Conservation (phyloP, 1,284 basidiomycete species). For the Marasmius oreades region DNA sequence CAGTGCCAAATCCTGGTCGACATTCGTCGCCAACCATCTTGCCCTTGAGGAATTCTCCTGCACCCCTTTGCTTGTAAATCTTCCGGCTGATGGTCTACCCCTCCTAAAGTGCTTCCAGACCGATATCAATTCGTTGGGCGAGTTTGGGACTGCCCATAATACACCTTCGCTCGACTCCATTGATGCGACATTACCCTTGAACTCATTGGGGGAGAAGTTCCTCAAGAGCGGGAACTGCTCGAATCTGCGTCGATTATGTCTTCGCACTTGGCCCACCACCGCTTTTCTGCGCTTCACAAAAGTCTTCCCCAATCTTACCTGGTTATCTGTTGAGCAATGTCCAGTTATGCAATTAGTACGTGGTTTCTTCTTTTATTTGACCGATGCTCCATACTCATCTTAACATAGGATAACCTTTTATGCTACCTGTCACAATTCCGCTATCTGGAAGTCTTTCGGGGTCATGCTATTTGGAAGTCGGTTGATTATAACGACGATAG, state of each 20-base stretch:
- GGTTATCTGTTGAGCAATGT: constrained; percentile 23
- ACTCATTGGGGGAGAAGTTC: neutral
- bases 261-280: neutral
- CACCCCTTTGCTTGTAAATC: constrained; percentile 29
- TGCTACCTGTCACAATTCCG: constrained; percentile 34
- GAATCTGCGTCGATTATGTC: neutral
- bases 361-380: constrained; percentile 1
- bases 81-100: constrained; percentile 29
- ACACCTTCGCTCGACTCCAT: neutral
- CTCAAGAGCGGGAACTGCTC: neutral
- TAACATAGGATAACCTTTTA: constrained; percentile 32
- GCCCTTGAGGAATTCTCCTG: constrained; percentile 40
- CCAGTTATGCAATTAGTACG: constrained; percentile 21
- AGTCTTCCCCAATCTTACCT: constrained; percentile 33
- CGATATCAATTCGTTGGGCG: constrained; percentile 12
- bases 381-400: neutral
- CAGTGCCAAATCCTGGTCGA: constrained; percentile 29
- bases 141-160: neutral
- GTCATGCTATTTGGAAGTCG: no score
- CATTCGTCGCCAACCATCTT: constrained; percentile 39
- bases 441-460: constrained; percentile 38
- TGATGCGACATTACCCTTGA: neutral
- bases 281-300: constrained; percentile 22
- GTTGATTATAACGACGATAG: constrained; percentile 27
- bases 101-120: constrained; percentile 33